phyloP scores from a whole-genome alignment of 1,284 basidiomycete species.

The Ganoderma lingzhi region DNA sequence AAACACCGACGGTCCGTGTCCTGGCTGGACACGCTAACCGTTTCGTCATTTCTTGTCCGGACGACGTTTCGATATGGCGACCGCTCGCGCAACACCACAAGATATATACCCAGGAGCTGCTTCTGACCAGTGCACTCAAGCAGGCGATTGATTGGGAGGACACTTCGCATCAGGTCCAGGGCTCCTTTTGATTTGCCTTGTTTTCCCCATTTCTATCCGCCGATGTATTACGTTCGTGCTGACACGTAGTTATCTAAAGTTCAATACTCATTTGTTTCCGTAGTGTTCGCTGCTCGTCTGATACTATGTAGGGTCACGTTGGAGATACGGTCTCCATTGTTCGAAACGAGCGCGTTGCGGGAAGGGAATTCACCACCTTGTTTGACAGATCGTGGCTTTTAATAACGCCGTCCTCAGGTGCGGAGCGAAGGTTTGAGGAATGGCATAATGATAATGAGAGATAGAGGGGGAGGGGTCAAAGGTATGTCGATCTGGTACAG shows the following conservation, averaged over 20 bases:
- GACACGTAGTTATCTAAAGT: neutral
- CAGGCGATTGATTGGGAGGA: conserved; percentile 74
- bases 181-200: conserved; percentile 21
- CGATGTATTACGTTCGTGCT: neutral
- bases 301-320: neutral
- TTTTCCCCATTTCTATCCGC: no score
- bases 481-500: neutral
- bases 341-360: neutral
- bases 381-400: no score
- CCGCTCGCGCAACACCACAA: conserved; percentile 58
- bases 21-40: conserved; percentile 57
- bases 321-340: neutral
- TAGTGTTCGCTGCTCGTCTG: neutral
- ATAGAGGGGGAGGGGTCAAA: neutral
- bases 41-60: conserved; percentile 68
- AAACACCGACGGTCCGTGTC: conserved; percentile 62
- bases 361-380: no score
- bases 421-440: no score
- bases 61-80: conserved; percentile 69
- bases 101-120: conserved; percentile 73
- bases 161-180: conserved; percentile 34
- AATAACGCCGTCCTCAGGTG: no score
- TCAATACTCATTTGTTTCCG: neutral
- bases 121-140: conserved; percentile 67
- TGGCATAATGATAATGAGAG: no score